Base-by-base conservation (phyloP, 306 rosid genomes). In the Canavalia gladiata region DNA sequence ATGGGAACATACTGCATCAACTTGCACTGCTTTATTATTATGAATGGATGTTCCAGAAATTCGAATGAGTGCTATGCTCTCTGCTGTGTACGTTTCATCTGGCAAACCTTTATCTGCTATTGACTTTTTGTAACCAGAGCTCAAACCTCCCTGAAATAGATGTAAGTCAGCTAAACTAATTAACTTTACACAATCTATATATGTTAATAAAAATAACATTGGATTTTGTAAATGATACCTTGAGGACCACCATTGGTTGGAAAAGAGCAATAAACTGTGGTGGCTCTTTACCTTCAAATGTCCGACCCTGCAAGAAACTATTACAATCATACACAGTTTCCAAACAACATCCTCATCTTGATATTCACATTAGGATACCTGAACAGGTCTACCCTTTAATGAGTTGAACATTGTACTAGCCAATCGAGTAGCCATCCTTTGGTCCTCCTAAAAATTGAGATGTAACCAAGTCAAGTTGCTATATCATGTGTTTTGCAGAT, bases 331-430 rank as follows among this genome's bases (percentile, higher is more conserved):
- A 83, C 59, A 56, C 46, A 68, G 66, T 80, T 83, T 39, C 43
- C 59, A 52, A 68, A 66, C 46, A 56, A 34, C 78, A 78, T 67
- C 52, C 65, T 66, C 68, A 81, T 81, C 63, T 71, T 78, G 78
- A 85, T 54, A 71, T 62, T 65, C 55, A 84, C 73, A 78, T 58
- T 74, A 82, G 54, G 67, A 71, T 91, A 93, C 99, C 99, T 92
- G 97, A 87, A 90, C 97, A 41, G 99, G 99, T 90, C 99, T 92
- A 63, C 98, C 99, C 93, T 96, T 96, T 78, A 96, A 85, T 42
- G 98, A 93, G 90, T 88, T 96, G 87, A 75, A 92, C 91, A 96
- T 93, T n/a, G 98, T 92, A 68, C 82, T 92, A 60, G 95, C 88
- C 91, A 96, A 88, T 42, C 92, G 89, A 86, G 91, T 82, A 47